These are phyloP conservation scores for Xylogone sp. DNA, from an alignment of 2,329 filamentous ascomycete species.

Conservation along the genomic window DNA sequence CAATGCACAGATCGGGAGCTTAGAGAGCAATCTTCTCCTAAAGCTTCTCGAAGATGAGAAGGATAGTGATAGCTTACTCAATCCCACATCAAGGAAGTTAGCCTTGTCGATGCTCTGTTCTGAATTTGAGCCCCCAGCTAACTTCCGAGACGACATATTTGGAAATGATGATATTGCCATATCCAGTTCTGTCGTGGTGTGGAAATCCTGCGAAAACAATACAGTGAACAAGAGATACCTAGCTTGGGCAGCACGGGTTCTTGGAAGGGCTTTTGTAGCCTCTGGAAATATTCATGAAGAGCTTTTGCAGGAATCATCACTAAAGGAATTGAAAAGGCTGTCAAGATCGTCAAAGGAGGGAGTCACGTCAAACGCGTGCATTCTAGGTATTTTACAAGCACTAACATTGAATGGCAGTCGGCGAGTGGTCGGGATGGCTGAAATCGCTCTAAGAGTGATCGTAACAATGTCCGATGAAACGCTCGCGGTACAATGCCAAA, in stretches of 20 bases:
- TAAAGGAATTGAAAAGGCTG: slow-evolving; percentile 41
- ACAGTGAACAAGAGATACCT: slow-evolving; percentile 66
- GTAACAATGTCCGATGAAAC: slow-evolving; percentile 39
- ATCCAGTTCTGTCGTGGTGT: slow-evolving; percentile 62
- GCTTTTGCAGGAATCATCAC: slow-evolving; percentile 55
- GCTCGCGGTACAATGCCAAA: slow-evolving; percentile 48
- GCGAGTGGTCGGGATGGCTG: slow-evolving; percentile 53
- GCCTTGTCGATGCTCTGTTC: slow-evolving; percentile 71
- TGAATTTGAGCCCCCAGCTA: slow-evolving; percentile 62
- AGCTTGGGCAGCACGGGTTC: slow-evolving; percentile 78
- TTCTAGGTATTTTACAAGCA: slow-evolving; percentile 59
- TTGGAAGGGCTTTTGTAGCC: slow-evolving; percentile 79
- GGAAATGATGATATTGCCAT: slow-evolving; percentile 62
- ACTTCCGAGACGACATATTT: slow-evolving; percentile 62
- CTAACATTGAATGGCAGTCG: slow-evolving; percentile 57
- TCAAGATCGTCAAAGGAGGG: slow-evolving; percentile 23
- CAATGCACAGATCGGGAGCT: slow-evolving; percentile 63
- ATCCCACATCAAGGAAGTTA: slow-evolving; percentile 63
- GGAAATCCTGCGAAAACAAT: slow-evolving; percentile 68
- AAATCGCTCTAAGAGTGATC: slow-evolving; percentile 54
- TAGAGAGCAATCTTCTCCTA: slow-evolving; percentile 78
- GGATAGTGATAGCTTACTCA: slow-evolving; percentile 60
- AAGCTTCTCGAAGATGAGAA: slow-evolving; percentile 73
- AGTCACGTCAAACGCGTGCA: slow-evolving; percentile 57
- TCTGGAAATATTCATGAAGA: slow-evolving; percentile 64